Percentiles rank a stretch among this genome's conserved stretches.
phyloP scores from a whole-genome alignment of 2,329 filamentous ascomycete genomes.

The Huntiella abstrusa region DNA sequence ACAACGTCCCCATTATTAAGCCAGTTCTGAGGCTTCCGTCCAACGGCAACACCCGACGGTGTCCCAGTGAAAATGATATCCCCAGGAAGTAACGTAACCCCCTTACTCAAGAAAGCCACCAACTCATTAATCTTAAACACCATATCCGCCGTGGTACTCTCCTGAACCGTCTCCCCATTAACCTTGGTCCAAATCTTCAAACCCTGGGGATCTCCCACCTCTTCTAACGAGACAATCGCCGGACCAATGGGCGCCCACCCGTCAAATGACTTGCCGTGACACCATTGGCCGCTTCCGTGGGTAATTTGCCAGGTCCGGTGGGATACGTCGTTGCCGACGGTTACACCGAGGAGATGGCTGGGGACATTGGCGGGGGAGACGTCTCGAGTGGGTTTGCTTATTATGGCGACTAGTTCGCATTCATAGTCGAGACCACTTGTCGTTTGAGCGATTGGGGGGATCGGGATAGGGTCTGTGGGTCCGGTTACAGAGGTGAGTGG shows the following conservation, averaged over 20 bases:
- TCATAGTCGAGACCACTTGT: slow-evolving; percentile 56
- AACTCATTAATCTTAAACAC: slow-evolving; percentile 42
- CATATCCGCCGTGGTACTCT: slow-evolving; percentile 35
- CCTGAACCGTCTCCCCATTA: slow-evolving; percentile 39
- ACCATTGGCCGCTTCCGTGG: slow-evolving; percentile 50
- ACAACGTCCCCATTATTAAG: slow-evolving; percentile 52
- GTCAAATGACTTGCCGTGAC: slow-evolving; percentile 55
- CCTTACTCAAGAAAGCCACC: slow-evolving; percentile 39
- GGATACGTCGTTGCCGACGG: slow-evolving; percentile 62
- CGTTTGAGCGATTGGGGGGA: slow-evolving; percentile 46
- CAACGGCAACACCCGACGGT: slow-evolving; percentile 54
- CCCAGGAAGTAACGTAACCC: slow-evolving; percentile 43
- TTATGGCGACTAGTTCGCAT: slow-evolving; percentile 57
- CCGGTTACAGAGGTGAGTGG: slow-evolving; percentile 46
- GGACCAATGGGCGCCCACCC: slow-evolving; percentile 59
- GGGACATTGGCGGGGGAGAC: slow-evolving; percentile 47
- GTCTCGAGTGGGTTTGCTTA: slow-evolving; percentile 47
- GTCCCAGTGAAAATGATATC: slow-evolving; percentile 51
- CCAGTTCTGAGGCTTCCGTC: slow-evolving; percentile 46
- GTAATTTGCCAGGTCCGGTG: slow-evolving; percentile 61
- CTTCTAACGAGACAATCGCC: slow-evolving; percentile 40
- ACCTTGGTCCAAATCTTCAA: slow-evolving; percentile 38
- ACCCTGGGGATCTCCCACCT: slow-evolving; percentile 38
- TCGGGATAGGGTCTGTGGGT: slow-evolving; percentile 45
- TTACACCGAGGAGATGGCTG: slow-evolving; percentile 56